phyloP scores from a whole-genome alignment of 805 yeast species.

The Myxozyma neglecta region DNA sequence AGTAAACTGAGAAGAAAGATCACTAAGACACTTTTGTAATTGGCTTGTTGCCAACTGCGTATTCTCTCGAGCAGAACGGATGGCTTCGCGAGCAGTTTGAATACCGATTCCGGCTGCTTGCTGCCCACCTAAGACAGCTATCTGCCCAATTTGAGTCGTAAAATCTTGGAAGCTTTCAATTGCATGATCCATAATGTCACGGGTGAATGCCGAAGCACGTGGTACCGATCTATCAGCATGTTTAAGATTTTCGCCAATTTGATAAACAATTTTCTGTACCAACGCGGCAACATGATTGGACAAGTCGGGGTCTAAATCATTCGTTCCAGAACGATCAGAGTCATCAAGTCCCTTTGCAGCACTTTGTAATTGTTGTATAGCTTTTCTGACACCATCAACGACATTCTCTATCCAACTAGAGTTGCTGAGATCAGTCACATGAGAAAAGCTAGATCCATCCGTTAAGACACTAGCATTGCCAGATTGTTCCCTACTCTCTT shows the following conservation, averaged over 20 bases:
- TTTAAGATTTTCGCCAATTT: constrained; percentile 7
- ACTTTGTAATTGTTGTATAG: constrained; percentile 19
- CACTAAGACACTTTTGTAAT: constrained; percentile 17
- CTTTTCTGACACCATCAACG: constrained; percentile 15
- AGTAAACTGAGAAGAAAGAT: constrained; percentile 10
- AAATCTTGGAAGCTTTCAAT: constrained; percentile 19
- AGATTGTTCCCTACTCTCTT: too few species aligned
- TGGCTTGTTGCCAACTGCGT: constrained; percentile 20
- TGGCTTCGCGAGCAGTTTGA: constrained; percentile 20
- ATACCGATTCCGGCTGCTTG: constrained; percentile 16
- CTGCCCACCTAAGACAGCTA: constrained; percentile 16
- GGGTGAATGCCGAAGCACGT: constrained; percentile 1
- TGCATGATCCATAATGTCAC: constrained; percentile 17
- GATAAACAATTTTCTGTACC: constrained; percentile 17
- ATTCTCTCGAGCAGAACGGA: constrained; percentile 19
- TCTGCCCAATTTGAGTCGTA: constrained; percentile 22
- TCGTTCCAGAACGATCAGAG: background rate
- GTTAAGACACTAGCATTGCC: too few species aligned
- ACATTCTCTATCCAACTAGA: constrained; percentile 13
- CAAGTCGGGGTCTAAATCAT: constrained; percentile 16
- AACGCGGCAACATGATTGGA: constrained; percentile 23
- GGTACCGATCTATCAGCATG: constrained; percentile 1
- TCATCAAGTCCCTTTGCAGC: constrained; percentile 1
- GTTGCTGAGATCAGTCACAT: background rate
- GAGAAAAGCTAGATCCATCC: background rate